phyloP scores from a whole-genome alignment of 352 stramenopile species.

The Phytophthora megakarya region DNA sequence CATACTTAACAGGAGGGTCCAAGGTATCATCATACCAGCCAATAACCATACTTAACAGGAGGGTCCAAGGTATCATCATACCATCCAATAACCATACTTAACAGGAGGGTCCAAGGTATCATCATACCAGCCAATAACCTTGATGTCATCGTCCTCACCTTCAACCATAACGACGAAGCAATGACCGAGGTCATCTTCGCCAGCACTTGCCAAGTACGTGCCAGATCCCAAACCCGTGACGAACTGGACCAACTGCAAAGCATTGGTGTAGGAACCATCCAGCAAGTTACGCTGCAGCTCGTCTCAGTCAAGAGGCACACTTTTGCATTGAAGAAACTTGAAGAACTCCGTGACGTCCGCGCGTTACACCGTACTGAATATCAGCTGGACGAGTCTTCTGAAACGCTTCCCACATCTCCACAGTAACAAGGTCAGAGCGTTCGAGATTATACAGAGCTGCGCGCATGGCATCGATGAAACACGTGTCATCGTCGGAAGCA shows the following conservation, averaged over 20 bases:
- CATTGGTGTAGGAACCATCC: not conserved
- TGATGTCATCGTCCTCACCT: not conserved
- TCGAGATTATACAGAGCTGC: not conserved
- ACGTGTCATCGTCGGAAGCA: not conserved
- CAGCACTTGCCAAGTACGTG: slow-evolving; percentile 5
- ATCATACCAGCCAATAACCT: not conserved
- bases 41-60: too few species aligned
- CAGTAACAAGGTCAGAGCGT: not conserved
- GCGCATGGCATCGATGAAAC: slow-evolving; percentile 11
- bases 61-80: too few species aligned
- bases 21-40: too few species aligned
- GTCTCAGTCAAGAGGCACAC: slow-evolving; percentile 1
- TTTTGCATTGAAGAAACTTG: not conserved
- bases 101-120: not conserved
- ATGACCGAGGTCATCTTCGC: not conserved
- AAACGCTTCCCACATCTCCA: slow-evolving; percentile 17
- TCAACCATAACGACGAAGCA: not conserved
- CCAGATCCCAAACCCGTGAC: not conserved
- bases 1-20: too few species aligned
- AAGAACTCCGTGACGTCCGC: slow-evolving; percentile 13
- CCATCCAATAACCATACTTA: too few species aligned
- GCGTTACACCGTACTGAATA: not conserved
- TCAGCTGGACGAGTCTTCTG: not conserved
- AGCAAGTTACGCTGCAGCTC: not conserved
- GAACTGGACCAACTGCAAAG: not conserved